Evolutionary conservation across 2,329 filamentous ascomycete genomes (phyloP), one percentile per base, ranked within the genome.

Genomic region (Hypoxylon sp.): DNA sequence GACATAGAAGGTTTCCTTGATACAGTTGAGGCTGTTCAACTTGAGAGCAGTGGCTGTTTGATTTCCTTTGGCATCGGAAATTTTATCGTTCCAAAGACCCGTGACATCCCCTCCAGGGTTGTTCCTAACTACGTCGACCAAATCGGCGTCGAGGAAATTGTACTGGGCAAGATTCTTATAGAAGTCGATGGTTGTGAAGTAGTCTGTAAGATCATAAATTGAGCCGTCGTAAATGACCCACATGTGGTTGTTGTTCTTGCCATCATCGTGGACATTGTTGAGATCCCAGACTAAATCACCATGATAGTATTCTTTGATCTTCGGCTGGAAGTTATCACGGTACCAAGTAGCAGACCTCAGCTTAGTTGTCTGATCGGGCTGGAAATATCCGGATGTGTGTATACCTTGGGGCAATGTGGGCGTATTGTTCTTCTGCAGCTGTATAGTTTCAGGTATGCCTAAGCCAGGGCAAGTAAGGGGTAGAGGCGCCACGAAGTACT

Each of bases 121-220:
- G 64, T 90, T 85, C 74, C 90, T 86, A 75, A 97, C 88, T 10
- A 95, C 80, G 2, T 90, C 85, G 1, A 88, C 86, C 4, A 99
- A 81, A 6, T 88, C 85, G 1, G 78, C 73, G 68, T 96, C 90
- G 31, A 99, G 84, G 81, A 97, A 98, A 8, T 86, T 80, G 81
- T 93, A 97, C 0, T 79, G 77, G 0, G 81, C 76, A 4, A 84
- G 74, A 61, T 90, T 83, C 72, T 90, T 85, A 75, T 86, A 83
- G 20, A 84, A 72, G 7, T 91, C 82, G 46, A 90, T 81, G 0
- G 94, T 97, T 77, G 94, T 85, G 81, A 95, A 95, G 82, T 99
- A 99, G 79, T 98, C 89, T 0, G 93, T 97, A 60, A 99, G 81
- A 78, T 99, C 97, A 78, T 96, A 98, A 20, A 99, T 85, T 57